Base-by-base conservation (phyloP, 371 early-diverging fungal species). In the Enterocytospora artemiae region DNA sequence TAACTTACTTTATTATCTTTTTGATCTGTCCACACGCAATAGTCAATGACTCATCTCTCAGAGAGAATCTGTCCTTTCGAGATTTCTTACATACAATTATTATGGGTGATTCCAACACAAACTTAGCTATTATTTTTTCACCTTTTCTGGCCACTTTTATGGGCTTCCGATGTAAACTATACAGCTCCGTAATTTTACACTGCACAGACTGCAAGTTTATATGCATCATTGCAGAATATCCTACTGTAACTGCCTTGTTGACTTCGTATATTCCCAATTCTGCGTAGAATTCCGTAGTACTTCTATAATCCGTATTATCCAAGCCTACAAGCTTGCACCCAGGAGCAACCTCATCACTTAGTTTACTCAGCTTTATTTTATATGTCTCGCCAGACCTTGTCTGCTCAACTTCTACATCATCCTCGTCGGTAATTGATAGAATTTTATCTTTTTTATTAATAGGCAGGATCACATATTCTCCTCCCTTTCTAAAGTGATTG, bases 191-290 rank as follows among this genome's bases (percentile, higher is more conserved):
- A 9, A 79, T 67, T 45, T 69, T 69, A 33, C 72, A 69, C 27
- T 49, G 64, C 1, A 62, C 64, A 14, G 52, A 37, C 5, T 56
- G 41, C 34, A 70, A 60, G 27, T 71, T 63, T 32, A 77, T 58
- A 65, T 79, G 80, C 41, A 79, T 53, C 9, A 79, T 69, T 36
- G 70, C 68, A 12, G n/a, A 52, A 45, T 75, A 79, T 32, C 80
- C 80, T 27, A 58, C 48, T 30, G 61, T 58, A n/a, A 79, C 59
- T 5, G 74, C 63, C n/a, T 56, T 65, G 20, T 73, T 67, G 14
- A 60, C 46, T 16, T 77, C 79, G 43, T 74, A 55, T n/a, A 79
- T 55, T 34, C 54, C 71, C 22, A 77, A 30, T 46, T 50, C 41
- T 28, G 69, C 71, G 44, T 70, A 73, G 54, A 76, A 73, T 53